Evolutionary conservation across 2,329 filamentous ascomycete species (phyloP), one percentile per base, ranked within the genome.

Genomic region (Fusarium sp.): DNA sequence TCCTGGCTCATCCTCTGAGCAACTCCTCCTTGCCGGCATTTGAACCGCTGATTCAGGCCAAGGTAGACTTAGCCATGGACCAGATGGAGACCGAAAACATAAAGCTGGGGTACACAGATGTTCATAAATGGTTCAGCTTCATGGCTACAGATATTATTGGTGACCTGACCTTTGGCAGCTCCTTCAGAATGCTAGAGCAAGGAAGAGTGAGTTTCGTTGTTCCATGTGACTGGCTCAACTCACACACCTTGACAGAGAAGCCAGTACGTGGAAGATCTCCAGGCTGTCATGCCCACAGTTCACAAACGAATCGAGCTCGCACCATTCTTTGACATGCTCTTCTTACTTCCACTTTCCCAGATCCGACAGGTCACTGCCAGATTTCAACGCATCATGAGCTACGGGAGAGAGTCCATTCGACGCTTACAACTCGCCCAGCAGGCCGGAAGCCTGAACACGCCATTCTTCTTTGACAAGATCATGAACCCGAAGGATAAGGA

Each of bases 71-170:
- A 14, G 23, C 65, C 2, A 64, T 67, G 59, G 7, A 18, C 4
- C 48, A 56, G 20, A 67, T 67, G 45, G 20, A 45, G 5, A 27
- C 20, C 1, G 65, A 67, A 14, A 20, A 64, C 32, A 27, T 0
- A 10, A n/a, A 25, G 3, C 9, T 64, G 2, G 65, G 65, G 20
- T 45, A 35, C 14, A 23, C 52, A 5, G 52, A 56, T 9, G 43
- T 5, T 1, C 30, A 52, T 14, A 68, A 67, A 1, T 68, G 66
- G 66, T 67, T 60, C 23, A 43, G 52, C 10, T 54, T 68, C 8
- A 68, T 68, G 66, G 52, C 66, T 6, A 67, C 54, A 2, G 66
- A 68, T 13, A 59, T 68, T 5, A 68, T 66, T 2, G 66, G 66
- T 4, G 50, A 68, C 20, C 16, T 68, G 1, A 67, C 64, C 2